Percentiles rank a stretch among this genome's conserved stretches.
Conservation (phyloP, 2,329 filamentous ascomycete genomes). For the Penicillium sp. region DNA sequence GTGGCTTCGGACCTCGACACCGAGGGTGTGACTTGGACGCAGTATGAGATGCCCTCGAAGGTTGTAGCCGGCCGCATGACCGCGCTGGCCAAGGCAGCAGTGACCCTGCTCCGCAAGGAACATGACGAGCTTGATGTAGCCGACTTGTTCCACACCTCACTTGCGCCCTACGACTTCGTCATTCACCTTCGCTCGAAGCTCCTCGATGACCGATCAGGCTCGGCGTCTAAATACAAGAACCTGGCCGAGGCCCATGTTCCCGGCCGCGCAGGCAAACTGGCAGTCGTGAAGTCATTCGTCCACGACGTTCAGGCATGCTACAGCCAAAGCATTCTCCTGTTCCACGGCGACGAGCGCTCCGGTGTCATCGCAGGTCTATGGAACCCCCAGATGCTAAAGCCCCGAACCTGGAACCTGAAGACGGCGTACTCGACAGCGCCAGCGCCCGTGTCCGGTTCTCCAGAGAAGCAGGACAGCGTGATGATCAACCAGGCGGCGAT, state of each 20-base stretch:
- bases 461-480: conserved; percentile 32
- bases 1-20: conserved; percentile 79
- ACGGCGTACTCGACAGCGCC: conserved; percentile 46
- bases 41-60: conserved; percentile 71
- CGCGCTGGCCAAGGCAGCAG: conserved; percentile 77
- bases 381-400: conserved; percentile 58
- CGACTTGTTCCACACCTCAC: conserved; percentile 73
- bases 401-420: conserved; percentile 45
- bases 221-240: conserved; percentile 73
- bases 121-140: conserved; percentile 61
- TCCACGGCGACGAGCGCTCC: conserved; percentile 68
- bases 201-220: conserved; percentile 46
- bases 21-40: conserved; percentile 81
- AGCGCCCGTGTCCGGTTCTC: conserved; percentile 17
- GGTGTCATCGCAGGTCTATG: conserved; percentile 68
- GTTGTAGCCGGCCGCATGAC: conserved; percentile 86
- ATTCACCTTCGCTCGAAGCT: conserved; percentile 70
- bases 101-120: conserved; percentile 63
- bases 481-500: conserved; percentile 49
- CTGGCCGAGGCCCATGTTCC: conserved; percentile 61
- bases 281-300: conserved; percentile 69
- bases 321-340: conserved; percentile 75
- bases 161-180: conserved; percentile 84
- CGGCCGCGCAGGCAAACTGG: conserved; percentile 58
- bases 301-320: conserved; percentile 72